Evolutionary conservation across 2,329 filamentous ascomycete genomes (phyloP).

Genomic region (Aspergillus brasiliensis): DNA sequence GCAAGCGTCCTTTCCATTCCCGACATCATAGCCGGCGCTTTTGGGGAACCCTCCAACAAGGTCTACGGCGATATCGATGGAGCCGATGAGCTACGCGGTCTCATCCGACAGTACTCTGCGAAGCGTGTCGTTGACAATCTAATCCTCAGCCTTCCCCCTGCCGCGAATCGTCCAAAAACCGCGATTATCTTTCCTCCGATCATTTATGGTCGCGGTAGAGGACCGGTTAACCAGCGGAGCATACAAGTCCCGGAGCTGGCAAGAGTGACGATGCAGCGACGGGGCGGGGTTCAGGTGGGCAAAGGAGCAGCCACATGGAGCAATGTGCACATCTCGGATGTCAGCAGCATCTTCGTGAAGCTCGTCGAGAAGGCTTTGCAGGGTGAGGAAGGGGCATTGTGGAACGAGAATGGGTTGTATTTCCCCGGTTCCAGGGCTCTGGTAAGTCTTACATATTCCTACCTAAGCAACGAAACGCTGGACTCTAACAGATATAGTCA

Average conservation of each 20-base stretch:
- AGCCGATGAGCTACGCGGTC: constrained; percentile 31
- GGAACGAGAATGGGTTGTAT: constrained; percentile 47
- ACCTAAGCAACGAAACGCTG: not conserved
- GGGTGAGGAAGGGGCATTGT: constrained; percentile 28
- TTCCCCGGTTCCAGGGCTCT: constrained; percentile 28
- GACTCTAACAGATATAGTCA: constrained; percentile 17
- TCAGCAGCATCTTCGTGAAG: constrained; percentile 56
- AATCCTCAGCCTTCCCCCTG: constrained; percentile 53
- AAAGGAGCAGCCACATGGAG: constrained; percentile 60
- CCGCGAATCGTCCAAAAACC: constrained; percentile 48
- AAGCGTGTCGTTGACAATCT: constrained; percentile 70
- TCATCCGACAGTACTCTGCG: constrained; percentile 40
- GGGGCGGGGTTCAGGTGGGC: constrained; percentile 55
- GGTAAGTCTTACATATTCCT: constrained; percentile 20
- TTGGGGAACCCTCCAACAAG: constrained; percentile 31
- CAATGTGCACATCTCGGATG: constrained; percentile 61
- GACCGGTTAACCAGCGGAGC: constrained; percentile 53
- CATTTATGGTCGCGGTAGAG: constrained; percentile 59
- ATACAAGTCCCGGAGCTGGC: constrained; percentile 53
- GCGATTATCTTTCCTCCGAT: constrained; percentile 65
- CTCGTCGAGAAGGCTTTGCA: constrained; percentile 50
- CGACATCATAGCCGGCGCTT: constrained; percentile 36
- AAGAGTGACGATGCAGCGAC: constrained; percentile 44
- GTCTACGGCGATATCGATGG: constrained; percentile 42
- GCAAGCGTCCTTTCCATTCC: constrained; percentile 40